Evolutionary conservation across 352 stramenopile genomes (phyloP).

Genomic region (Plasmopara halstedii): DNA sequence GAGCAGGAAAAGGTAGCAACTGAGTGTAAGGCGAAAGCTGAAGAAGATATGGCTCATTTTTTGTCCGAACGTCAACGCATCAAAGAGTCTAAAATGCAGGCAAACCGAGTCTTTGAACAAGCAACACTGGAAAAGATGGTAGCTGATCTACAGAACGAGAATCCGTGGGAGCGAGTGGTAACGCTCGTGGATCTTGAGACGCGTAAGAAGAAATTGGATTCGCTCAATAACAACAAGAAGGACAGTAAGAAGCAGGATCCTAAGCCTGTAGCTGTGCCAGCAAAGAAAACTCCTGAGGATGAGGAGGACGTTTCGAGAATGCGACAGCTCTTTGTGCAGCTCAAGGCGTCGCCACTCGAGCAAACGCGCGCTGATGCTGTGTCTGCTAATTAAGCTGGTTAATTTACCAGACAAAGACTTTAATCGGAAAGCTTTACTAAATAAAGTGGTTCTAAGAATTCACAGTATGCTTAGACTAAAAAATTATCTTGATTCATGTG

Average conservation of each 20-base stretch:
- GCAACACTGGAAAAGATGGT: slow-evolving; percentile 92
- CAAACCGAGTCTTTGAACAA: slow-evolving; percentile 91
- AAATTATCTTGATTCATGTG: too few species aligned
- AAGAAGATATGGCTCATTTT: slow-evolving; percentile 75
- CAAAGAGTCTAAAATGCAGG: slow-evolving; percentile 87
- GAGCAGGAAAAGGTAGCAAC: slow-evolving; percentile 69
- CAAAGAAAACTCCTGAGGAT: slow-evolving; percentile 58
- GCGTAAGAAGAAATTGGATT: slow-evolving; percentile 63
- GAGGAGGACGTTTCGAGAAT: slow-evolving; percentile 88
- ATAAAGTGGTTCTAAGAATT: too few species aligned
- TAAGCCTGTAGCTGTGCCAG: slow-evolving; percentile 28
- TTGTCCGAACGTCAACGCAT: slow-evolving; percentile 72
- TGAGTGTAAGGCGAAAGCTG: slow-evolving; percentile 65
- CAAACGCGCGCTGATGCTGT: slow-evolving; percentile 53
- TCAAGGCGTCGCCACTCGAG: slow-evolving; percentile 89
- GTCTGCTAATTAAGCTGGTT: slow-evolving; percentile 34
- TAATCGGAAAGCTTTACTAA: too few species aligned
- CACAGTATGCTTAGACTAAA: too few species aligned
- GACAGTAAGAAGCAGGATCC: slow-evolving; percentile 35
- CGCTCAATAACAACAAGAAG: slow-evolving; percentile 40
- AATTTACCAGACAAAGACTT: too few species aligned
- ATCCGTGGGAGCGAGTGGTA: slow-evolving; percentile 91
- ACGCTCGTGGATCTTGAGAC: slow-evolving; percentile 89
- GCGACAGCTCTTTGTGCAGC: slow-evolving; percentile 89
- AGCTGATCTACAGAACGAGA: slow-evolving; percentile 91